Conservation (phyloP, 345 rosid genomes). For the Noccaea caerulescens region DNA sequence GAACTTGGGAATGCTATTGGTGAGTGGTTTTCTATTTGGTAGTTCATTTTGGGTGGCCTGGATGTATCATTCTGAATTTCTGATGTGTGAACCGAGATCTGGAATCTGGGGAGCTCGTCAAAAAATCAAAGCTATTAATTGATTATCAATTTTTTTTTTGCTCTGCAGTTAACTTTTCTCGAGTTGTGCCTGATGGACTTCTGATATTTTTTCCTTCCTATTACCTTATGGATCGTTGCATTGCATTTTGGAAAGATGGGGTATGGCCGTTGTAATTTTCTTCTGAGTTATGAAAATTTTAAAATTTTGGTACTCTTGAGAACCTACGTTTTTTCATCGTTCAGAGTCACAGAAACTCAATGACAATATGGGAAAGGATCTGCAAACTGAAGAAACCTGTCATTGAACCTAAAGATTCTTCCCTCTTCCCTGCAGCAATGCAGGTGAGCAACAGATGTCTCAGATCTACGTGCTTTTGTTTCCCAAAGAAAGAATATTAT, state of each 20-base stretch:
- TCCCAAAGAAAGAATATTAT: conserved; percentile 20
- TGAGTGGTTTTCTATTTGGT: conserved; percentile 48
- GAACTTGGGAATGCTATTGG: conserved; percentile 98
- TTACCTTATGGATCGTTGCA: conserved; percentile 86
- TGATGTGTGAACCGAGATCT: conserved; percentile 17
- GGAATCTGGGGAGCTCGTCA: conserved; percentile 14
- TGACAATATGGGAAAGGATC: conserved; percentile 94
- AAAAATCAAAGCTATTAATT: conserved; percentile 6
- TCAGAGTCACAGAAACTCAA: conserved; percentile 61
- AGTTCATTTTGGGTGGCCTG: conserved; percentile 30
- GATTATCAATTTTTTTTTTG: conserved; percentile 15
- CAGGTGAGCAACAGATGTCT: conserved; percentile 54
- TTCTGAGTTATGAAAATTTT: conserved; percentile 23
- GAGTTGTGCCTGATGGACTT: conserved; percentile 93
- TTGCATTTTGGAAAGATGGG: conserved; percentile 81
- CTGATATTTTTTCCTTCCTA: conserved; percentile 95
- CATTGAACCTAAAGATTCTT: conserved; percentile 90
- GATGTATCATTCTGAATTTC: conserved; percentile 28
- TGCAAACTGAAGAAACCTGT: conserved; percentile 91
- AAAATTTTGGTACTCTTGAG: conserved; percentile 12
- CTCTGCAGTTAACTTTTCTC: conserved; percentile 82
- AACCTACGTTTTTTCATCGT: conserved; percentile 33
- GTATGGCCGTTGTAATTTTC: conserved; percentile 51
- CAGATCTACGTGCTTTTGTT: conserved; percentile 23
- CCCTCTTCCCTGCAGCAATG: conserved; percentile 74